Base-by-base conservation (phyloP, 2,329 filamentous ascomycete species). In the Aspergillus glaucus region DNA sequence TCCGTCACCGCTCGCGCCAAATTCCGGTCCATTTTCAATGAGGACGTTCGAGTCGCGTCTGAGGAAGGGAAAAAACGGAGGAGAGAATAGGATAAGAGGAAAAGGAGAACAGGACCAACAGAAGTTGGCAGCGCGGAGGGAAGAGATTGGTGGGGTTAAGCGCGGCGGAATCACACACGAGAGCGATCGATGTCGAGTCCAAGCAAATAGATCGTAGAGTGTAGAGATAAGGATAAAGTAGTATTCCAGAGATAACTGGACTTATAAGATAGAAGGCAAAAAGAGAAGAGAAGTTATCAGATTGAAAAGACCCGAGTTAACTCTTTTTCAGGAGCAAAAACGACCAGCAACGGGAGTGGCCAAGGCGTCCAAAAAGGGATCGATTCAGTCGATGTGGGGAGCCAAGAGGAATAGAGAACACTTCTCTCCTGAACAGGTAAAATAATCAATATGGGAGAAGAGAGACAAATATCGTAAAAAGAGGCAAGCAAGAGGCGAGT, bases 1-100 rank as follows among this genome's bases (percentile, higher is more conserved):
- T 96, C 84, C 70, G 85, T 84, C 65, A 98, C 90, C 52, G 93
- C 93, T 69, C 88, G 88, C 65, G 95, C 89, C 66, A 96, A 55
- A 56, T 63, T 60, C 42, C 58, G 62, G 55, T 71, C 69, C 72
- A 75, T 74, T 32, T 56, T 70, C 59, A 53, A 47, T 45, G 48
- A 50, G 44, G 41, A 40, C 28, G 44, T 46, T 40, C 30, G 39
- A 14, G 21, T 40, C 42, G 49, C 37, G 24, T 45, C 36, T 53
- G 45, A 45, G 17, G 46, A 47, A 36, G 42, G 41, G 48, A 43
- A 32, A 45, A 36, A 22, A 43, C 43, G 34, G 40, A 15, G 26
- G 32, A 48, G 10, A 12, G 26, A 12, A 30, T 30, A 12, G 37
- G 17, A 40, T 40, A 40, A 40, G 37, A 40, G 34, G 34, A 15